These are phyloP conservation scores for Fomitiporia mediterranea DNA, from an alignment of 1,284 basidiomycete genomes.

Conservation along the genomic window DNA sequence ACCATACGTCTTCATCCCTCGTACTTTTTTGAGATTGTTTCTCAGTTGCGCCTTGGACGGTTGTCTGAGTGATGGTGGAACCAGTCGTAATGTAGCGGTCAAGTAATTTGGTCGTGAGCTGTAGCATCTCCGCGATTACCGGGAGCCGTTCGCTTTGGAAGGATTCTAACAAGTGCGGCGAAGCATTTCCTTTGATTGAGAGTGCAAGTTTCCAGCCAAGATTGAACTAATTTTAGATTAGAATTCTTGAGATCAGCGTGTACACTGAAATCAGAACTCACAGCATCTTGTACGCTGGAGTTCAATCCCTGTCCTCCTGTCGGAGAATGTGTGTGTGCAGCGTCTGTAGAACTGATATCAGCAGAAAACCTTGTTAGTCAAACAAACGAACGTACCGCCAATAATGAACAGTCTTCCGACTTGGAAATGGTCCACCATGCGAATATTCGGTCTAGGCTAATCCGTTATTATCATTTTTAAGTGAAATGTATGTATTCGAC, in stretches of 20 bases:
- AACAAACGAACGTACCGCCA: too few species aligned
- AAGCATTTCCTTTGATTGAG: constrained; percentile 32
- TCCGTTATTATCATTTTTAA: not conserved
- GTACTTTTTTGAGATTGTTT: not conserved
- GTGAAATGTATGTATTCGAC: not conserved
- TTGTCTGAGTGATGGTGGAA: too few species aligned
- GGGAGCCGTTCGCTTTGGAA: constrained; percentile 37
- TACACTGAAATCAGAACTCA: constrained; percentile 22
- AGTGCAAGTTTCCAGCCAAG: constrained; percentile 40
- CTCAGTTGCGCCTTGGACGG: not conserved
- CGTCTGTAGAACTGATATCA: too few species aligned
- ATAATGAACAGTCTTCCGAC: constrained; percentile 34
- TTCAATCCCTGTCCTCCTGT: constrained; percentile 44
- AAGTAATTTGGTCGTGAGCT: not conserved
- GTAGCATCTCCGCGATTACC: constrained; percentile 37
- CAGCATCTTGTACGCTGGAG: constrained; percentile 37
- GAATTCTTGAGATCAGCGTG: not conserved
- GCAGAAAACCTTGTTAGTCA: too few species aligned
- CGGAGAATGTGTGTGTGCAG: constrained; percentile 41
- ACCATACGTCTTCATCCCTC: not conserved
- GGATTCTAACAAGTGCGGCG: constrained; percentile 30
- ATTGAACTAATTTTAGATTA: constrained; percentile 30
- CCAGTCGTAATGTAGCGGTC: too few species aligned
- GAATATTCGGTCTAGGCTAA: constrained; percentile 34
- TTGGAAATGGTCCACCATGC: constrained; percentile 34